Evolutionary conservation across 2,329 filamentous ascomycete genomes (phyloP), one percentile per base, ranked within the genome.

Genomic region (Cladosporium sp.): DNA sequence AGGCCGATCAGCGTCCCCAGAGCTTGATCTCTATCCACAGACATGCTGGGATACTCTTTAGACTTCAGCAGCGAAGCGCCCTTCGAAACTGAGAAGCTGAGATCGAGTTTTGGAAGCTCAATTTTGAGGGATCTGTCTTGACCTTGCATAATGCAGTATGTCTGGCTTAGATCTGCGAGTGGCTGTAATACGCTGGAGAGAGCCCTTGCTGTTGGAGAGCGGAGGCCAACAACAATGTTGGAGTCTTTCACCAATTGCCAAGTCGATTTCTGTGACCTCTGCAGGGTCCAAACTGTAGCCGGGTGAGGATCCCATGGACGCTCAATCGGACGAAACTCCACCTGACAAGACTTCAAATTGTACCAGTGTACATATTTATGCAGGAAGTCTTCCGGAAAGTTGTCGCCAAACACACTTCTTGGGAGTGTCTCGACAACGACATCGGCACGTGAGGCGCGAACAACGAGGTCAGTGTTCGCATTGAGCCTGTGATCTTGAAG

Each of bases 341-440:
- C 51, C 1, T 71, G 54, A 2, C 74, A 72, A 1, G 70, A 72
- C 1, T 60, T 50, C 0, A 85, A 12, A 42, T 88, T 74, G 3
- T 88, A 71, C 84, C 85, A 88, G 61, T 89, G 85, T 0, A 81
- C 73, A 51, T 82, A 87, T 6, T 78, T 70, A 0, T 80, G 68
- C 0, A 85, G 61, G 0, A 89, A 72, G 0, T 74, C 66, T 0
- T 63, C 63, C 0, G 86, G 86, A 0, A 88, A 69, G 61, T 86
- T 84, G 0, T 57, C 43, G 2, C 55, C 22, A 40, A 79, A 75
- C 0, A 72, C 38, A 0, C 56, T 9, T 0, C 51, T 47, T 1
- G 72, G 70, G 15, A 82, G 60, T 1, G 70, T 65, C 54, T 80
- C 76, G 0, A 75, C 64, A 0, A 75, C 19, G 1, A 58, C 51